These are phyloP conservation scores for Whalleya microplaca DNA, from an alignment of 2,329 filamentous ascomycete species.

Conservation along the genomic window DNA sequence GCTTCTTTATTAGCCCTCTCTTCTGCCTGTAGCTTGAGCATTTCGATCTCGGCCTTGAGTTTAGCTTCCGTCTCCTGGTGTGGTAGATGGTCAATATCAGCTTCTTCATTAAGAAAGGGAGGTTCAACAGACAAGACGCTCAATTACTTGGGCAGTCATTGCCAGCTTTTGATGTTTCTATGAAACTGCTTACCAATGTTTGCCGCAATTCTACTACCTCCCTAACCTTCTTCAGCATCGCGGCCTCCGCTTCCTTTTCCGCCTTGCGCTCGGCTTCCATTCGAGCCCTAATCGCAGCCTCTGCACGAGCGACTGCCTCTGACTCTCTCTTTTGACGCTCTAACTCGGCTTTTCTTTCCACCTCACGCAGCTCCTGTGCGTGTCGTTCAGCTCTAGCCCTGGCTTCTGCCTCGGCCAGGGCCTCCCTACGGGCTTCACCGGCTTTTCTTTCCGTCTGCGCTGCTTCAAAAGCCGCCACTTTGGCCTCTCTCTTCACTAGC, in stretches of 20 bases:
- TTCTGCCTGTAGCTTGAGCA: not conserved
- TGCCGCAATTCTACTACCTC: too few relatives aligned
- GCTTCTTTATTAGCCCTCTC: not conserved
- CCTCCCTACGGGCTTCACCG: conserved; percentile 2
- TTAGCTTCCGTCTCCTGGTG: not conserved
- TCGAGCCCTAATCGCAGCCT: not conserved
- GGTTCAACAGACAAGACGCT: too few relatives aligned
- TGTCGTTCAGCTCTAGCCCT: conserved; percentile 4
- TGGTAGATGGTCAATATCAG: not conserved
- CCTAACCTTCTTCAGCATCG: too few relatives aligned
- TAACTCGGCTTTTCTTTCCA: not conserved
- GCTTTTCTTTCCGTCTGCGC: conserved; percentile 10
- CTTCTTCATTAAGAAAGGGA: not conserved
- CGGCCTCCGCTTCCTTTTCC: too few relatives aligned
- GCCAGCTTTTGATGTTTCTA: too few relatives aligned
- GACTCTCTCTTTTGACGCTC: not conserved
- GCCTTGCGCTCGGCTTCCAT: too few relatives aligned
- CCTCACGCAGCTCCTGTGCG: not conserved
- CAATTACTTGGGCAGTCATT: too few relatives aligned
- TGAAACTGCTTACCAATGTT: too few relatives aligned
- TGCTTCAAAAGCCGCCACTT: conserved; percentile 6
- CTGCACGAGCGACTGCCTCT: not conserved
- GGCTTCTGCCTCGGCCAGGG: conserved; percentile 6
- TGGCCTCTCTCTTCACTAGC: conserved; percentile 13
- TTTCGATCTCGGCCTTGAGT: not conserved